Evolutionary conservation across 1,284 basidiomycete species (phyloP), one percentile per base, ranked within the genome.

Genomic region (Chondrostereum purpureum): DNA sequence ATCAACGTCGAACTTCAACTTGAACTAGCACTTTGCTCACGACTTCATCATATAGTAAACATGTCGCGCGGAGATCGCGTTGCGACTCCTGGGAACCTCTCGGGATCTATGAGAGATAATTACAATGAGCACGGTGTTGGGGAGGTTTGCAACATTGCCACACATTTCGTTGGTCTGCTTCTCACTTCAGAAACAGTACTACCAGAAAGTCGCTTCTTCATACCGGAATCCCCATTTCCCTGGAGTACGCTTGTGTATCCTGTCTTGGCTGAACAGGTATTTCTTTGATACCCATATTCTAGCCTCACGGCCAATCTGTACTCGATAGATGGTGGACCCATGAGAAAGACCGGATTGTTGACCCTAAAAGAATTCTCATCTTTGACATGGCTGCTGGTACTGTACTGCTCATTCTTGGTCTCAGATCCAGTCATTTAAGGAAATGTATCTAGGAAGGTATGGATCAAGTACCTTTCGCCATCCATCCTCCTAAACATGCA

Each of bases 181-280:
- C 18, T 17, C 24, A 14, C 18, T 10, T 18, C 17, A 24, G 8
- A n/a, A 11, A 16, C 39, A 68, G 67, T 68, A 67, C 50, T 68
- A 68, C 53, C 62, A 54, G 31, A 67, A 77, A 64, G 80, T 84
- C 1, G 75, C 76, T 11, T 64, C 75, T 14, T 77, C 74, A 6
- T 86, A 87, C 59, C 75, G 83, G 17, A 88, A 87, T 54, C 83
- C 83, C 0, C 84, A 86, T 61, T 85, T 78, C 50, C 78, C 77
- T 1, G 83, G 80, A 2, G 71, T 87, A 41, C 72, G 77, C 50
- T 73, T 71, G 24, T 79, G 78, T 51, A 54, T 77, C 36, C 72
- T 72, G 49, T 56, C 67, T 27, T 78, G 77, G 72, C 58, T 80
- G 8, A 75, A 74, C 57, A 70, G 63, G 75, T 74, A 45, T 46